Base-by-base conservation (phyloP, 2,329 filamentous ascomycete genomes). In the Aspergillus jensenii region DNA sequence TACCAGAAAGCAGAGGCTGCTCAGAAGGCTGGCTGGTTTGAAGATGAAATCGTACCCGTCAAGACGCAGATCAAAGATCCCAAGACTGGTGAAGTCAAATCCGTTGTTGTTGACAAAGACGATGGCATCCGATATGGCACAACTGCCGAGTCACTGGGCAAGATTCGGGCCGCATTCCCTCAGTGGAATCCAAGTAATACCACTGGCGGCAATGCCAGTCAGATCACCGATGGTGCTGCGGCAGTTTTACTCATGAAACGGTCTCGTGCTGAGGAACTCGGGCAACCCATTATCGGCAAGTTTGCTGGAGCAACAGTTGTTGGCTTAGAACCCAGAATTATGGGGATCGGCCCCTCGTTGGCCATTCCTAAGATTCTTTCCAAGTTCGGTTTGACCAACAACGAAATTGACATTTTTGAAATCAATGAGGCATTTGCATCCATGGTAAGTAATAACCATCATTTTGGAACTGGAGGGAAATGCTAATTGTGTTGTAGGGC, bases 191-290 rank as follows among this genome's bases (percentile, higher is more conserved):
- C 92, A 69, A 93, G 92, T 52, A 87, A 84, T 65, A 96, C 96
- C 75, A 93, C 96, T 78, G 93, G 90, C 54, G 93, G 93, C 62
- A 97, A 97, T 75, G 93, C 93, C 35, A 91, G 87, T 59, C 93
- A 97, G 78, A 91, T 97, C 72, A 93, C 90, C 12, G 91, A 97
- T 76, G 93, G 93, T 63, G 93, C 93, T 27, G 93, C 93, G 33
- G 93, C 92, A 27, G 90, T 97, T 21, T 84, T 97, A 40, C 82
- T 97, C 71, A 97, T 97, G 93, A 91, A 89, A 81, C 90, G 93
- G 54, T 90, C 87, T 60, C 93, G 88, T 9, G 93, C 93, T 31
- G 86, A 95, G 81, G 83, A 85, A 69, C 87, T 97, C 15, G 90
- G 90, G 49, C 93, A 96, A 79, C 82, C 82, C 31, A 91, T 97